Percentiles rank a stretch among this genome's conserved stretches.
phyloP scores from a whole-genome alignment of 2,329 filamentous ascomycete genomes.

The Fusarium subtropicale region DNA sequence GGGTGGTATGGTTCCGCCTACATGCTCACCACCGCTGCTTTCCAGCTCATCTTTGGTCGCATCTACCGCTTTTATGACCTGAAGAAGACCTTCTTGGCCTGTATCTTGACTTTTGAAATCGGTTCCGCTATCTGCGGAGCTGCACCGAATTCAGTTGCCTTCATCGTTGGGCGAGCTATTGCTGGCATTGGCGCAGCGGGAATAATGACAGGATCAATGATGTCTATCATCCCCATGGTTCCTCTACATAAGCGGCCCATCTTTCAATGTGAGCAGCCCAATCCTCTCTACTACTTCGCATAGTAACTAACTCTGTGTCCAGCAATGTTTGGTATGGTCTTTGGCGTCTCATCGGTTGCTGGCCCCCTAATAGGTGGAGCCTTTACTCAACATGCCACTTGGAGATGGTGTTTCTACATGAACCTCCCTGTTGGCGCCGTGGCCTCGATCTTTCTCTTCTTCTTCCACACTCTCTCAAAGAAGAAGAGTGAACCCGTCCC shows the following conservation, averaged over 20 bases:
- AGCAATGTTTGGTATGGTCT: conserved; percentile 65
- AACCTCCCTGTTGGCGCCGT: conserved; percentile 67
- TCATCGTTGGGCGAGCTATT: conserved; percentile 68
- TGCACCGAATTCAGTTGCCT: conserved; percentile 63
- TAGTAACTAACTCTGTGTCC: conserved; percentile 23
- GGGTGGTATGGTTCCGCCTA: conserved; percentile 74
- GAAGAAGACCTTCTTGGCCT: conserved; percentile 60
- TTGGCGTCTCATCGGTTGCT: conserved; percentile 65
- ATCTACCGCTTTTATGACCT: conserved; percentile 66
- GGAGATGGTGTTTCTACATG: conserved; percentile 71
- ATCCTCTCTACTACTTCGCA: not conserved
- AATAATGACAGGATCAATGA: conserved; percentile 67
- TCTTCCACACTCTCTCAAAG: conserved; percentile 60
- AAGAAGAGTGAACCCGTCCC: conserved; percentile 48
- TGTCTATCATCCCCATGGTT: conserved; percentile 68
- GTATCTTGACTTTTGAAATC: conserved; percentile 64
- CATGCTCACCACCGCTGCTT: conserved; percentile 69
- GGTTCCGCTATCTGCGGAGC: conserved; percentile 67
- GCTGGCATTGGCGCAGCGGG: conserved; percentile 68
- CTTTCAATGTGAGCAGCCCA: conserved; percentile 59
- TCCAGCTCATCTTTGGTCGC: conserved; percentile 64
- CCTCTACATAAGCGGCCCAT: conserved; percentile 70
- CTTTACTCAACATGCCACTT: conserved; percentile 61
- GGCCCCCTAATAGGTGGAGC: conserved; percentile 67
- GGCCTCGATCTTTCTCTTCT: conserved; percentile 61